Evolutionary conservation across 257 asterid species (phyloP).

Genomic region (Capsicum pubescens): DNA sequence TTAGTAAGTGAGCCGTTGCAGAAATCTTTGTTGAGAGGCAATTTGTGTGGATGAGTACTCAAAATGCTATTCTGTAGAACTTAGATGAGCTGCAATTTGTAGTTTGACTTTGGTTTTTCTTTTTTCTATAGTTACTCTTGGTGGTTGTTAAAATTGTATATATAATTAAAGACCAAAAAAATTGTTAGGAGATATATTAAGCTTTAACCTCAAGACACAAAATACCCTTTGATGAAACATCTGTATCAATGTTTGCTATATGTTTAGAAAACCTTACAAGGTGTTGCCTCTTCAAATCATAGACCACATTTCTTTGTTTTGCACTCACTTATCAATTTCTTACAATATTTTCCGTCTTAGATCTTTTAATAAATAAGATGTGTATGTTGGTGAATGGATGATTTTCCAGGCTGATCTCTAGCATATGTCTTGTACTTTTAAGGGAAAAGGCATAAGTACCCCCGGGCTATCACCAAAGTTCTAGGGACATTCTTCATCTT

Average conservation of each 20-base stretch:
- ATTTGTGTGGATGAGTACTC: background rate
- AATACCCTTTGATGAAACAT: background rate
- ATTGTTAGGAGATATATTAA: background rate
- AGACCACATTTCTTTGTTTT: constrained; percentile 2
- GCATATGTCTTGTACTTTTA: constrained; percentile 5
- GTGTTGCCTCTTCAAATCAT: background rate
- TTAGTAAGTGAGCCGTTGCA: background rate
- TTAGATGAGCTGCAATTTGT: background rate
- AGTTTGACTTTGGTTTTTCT: background rate
- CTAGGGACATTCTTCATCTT: background rate
- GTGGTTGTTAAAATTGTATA: background rate
- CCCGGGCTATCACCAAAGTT: background rate
- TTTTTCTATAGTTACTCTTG: background rate
- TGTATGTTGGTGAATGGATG: background rate
- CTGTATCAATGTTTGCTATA: background rate
- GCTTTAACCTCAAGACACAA: background rate
- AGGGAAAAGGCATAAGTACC: background rate
- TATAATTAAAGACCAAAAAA: background rate
- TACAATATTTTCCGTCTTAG: background rate
- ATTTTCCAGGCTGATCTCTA: background rate
- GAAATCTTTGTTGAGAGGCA: constrained; percentile 8
- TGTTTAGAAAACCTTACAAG: background rate
- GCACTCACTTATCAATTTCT: background rate
- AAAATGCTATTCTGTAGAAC: background rate
- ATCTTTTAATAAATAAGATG: background rate